Conservation (phyloP, 768 basidiomycete species). For the Lactarius quietus region DNA sequence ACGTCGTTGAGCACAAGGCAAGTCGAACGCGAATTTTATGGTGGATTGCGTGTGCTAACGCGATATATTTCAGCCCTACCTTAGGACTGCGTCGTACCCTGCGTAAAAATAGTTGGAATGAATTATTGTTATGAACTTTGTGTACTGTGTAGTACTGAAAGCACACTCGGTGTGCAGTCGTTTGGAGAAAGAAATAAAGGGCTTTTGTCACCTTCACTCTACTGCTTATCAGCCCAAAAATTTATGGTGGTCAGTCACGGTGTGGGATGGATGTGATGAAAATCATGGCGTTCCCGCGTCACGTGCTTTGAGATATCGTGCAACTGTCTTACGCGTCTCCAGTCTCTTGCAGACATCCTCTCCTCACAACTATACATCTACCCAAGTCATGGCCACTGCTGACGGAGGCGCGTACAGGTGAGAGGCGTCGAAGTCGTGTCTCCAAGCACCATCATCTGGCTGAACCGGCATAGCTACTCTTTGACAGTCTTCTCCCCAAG, state of each 20-base stretch:
- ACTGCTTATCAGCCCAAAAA: neutral
- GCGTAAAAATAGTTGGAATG: constrained; percentile 29
- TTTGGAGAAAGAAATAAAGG: neutral
- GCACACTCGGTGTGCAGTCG: neutral
- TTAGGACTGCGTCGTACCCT: constrained; percentile 69
- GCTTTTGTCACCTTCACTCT: neutral
- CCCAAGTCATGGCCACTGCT: constrained; percentile 64
- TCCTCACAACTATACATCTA: neutral
- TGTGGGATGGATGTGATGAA: no score
- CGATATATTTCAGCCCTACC: constrained; percentile 59
- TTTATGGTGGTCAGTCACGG: neutral
- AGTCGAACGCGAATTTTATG: constrained; percentile 25
- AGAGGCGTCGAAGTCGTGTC: constrained; percentile 7
- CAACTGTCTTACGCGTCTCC: constrained; percentile 26
- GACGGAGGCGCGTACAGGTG: constrained; percentile 47
- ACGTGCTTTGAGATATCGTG: neutral
- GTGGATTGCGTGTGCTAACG: neutral
- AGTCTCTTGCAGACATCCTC: neutral
- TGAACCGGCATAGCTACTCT: constrained; percentile 68
- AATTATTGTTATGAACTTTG: constrained; percentile 11
- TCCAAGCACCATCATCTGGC: neutral
- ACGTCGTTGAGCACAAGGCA: constrained; percentile 77
- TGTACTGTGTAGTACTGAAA: constrained; percentile 5
- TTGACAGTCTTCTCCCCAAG: constrained; percentile 99
- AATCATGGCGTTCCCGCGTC: no score